Percentiles rank a stretch among this genome's conserved stretches.
These are phyloP conservation scores for Fusarium musae DNA, from an alignment of 2,329 filamentous ascomycete genomes.

Conservation along the genomic window DNA sequence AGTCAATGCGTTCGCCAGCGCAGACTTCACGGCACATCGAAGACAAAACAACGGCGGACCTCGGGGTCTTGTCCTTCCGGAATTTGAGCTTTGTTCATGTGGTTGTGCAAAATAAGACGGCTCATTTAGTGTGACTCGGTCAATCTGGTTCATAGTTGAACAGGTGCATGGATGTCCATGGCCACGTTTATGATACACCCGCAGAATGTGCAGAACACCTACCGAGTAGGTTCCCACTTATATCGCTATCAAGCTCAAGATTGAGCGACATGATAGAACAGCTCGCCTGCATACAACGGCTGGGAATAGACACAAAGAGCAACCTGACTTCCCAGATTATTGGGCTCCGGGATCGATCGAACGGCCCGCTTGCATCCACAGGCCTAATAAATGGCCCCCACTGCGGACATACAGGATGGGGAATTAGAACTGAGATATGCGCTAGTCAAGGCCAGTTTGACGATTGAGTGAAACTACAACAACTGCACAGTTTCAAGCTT, in stretches of 20 bases:
- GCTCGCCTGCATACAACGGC: not conserved
- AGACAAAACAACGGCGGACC: conserved; percentile 6
- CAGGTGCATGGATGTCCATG: not conserved
- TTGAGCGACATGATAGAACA: not conserved
- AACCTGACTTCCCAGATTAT: conserved; percentile 21
- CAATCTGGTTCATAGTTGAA: conserved; percentile 1
- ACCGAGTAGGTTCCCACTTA: not conserved
- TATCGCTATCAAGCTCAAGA: not conserved
- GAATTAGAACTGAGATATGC: conserved; percentile 8
- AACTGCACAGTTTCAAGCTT: conserved; percentile 1
- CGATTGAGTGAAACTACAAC: conserved; percentile 4
- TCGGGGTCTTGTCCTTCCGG: conserved; percentile 15
- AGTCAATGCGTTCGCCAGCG: not conserved
- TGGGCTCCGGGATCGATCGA: conserved; percentile 30
- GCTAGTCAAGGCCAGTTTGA: conserved; percentile 13
- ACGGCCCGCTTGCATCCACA: conserved; percentile 30
- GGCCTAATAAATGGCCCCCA: conserved; percentile 18
- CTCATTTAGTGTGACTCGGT: conserved; percentile 8
- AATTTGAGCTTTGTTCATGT: not conserved
- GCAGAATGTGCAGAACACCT: not conserved
- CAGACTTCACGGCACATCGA: not conserved
- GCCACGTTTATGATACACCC: conserved; percentile 14
- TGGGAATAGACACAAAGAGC: conserved; percentile 1
- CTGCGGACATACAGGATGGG: conserved; percentile 15
- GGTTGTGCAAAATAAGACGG: conserved; percentile 18